Evolutionary conservation across 495 filamentous ascomycete genomes (phyloP), one percentile per base, ranked within the genome.

Genomic region (Hypoxylon rickii): DNA sequence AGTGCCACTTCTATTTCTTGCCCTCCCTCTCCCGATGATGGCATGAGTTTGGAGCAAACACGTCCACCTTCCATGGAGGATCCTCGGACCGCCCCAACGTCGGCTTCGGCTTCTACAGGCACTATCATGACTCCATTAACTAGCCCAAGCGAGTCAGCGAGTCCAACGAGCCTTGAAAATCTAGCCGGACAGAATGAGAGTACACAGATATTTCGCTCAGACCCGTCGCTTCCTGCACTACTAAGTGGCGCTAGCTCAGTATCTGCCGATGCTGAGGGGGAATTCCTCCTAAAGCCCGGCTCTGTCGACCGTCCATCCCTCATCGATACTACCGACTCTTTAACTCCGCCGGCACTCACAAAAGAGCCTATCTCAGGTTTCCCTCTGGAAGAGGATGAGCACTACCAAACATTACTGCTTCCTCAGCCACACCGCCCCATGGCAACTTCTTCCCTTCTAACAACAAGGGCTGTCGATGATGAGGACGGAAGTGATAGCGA

Each of bases 211-310:
- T 88, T 84, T 64, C 83, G 79, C 31, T 89, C 87, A 12, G 86
- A 90, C 56, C 87, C 88, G 11, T 89, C 87, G 34, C 79, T 92
- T 4, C 88, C 88, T 2, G 88, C 88, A 32, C 79, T 92, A 4
- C 75, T 89, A 11, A 90, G 87, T 22, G 84, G 87, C n/a, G 86
- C 87, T n/a, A 89, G 87, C 20, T 92, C 88, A n/a, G 73, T 90
- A 15, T 90, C 86, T 15, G 84, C 76, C 10, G 79, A 83, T 36
- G 64, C 74, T 1, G 82, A 84, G 58, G 79, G 75, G 4, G 79
- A 84, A 22, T 78, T 82, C 36, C 69, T 82, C 11, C 63, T 73
- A 44, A 67, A 69, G n/a, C 79, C 79, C 4, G 79, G 79, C 3
- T 64, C 74, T 4, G 61, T 77, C 21, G 64, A 67, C 36, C 67